Percentiles rank a stretch among this genome's conserved stretches.
phyloP scores from a whole-genome alignment of 2,329 filamentous ascomycete genomes.

The Thermoascus crustaceus region DNA sequence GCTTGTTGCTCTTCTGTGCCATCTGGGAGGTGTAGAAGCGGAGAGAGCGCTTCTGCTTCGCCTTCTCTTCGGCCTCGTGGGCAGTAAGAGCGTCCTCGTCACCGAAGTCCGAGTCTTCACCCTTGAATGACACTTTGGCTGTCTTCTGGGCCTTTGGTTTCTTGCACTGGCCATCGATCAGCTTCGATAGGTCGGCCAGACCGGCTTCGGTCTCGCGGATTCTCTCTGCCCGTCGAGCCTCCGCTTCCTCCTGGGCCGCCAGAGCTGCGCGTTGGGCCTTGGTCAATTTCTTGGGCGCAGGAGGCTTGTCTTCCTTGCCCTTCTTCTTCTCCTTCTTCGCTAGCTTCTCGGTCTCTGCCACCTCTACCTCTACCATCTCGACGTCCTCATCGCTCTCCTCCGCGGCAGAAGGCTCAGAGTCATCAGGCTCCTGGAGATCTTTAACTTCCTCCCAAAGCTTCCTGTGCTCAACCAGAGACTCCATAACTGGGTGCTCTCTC shows the following conservation, averaged over 20 bases:
- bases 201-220: slow-evolving; percentile 57
- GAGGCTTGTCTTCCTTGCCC: slow-evolving; percentile 27
- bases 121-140: slow-evolving; percentile 23
- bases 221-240: slow-evolving; percentile 46
- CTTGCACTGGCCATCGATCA: slow-evolving; percentile 43
- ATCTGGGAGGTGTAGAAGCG: slow-evolving; percentile 99
- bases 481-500: slow-evolving; percentile 86
- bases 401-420: slow-evolving; percentile 17
- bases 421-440: slow-evolving; percentile 48
- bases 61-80: slow-evolving; percentile 76
- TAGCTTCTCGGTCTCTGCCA: slow-evolving; percentile 12
- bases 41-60: slow-evolving; percentile 78
- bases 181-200: slow-evolving; percentile 61
- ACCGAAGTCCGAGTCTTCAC: slow-evolving; percentile 75
- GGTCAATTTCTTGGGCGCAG: slow-evolving; percentile 35
- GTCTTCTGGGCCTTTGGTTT: slow-evolving; percentile 36
- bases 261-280: slow-evolving; percentile 45
- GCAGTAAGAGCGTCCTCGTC: slow-evolving; percentile 76
- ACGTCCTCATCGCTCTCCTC: slow-evolving; percentile 17
- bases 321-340: slow-evolving; percentile 25
- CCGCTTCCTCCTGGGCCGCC: slow-evolving; percentile 47
- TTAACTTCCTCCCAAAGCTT: slow-evolving; percentile 72
- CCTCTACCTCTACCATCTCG: slow-evolving; percentile 16
- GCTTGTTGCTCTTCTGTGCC: slow-evolving; percentile 85
- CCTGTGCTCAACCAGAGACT: slow-evolving; percentile 68